Evolutionary conservation across 768 basidiomycete genomes (phyloP), one percentile per base, ranked within the genome.

Genomic region (Candolleomyces eurysporus): DNA sequence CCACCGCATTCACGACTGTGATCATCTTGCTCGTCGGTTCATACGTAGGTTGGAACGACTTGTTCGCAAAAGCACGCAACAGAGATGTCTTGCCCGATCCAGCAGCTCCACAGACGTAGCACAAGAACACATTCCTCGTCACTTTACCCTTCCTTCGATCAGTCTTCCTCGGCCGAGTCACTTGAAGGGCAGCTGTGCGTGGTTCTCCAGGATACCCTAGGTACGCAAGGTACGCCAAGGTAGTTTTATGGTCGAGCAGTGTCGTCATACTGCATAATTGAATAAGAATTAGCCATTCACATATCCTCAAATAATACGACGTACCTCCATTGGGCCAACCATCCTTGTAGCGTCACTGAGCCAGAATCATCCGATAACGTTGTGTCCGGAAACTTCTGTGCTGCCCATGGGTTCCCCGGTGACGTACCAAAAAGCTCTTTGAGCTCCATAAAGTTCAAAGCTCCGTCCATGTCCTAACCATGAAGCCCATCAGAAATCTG

Each of bases 311-410:
- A 30, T 39, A 5, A 17, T 30, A 31, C 26, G 26, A 72, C 81
- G 65, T 56, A 94, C 95, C 93, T 96, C 96, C 96, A 99, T 71
- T 97, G 96, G 19, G 96, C 96, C 30, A 98, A 77, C 96, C 96
- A 99, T 1, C 94, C 93, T 76, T 98, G 96, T 48, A 99, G 75
- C n/a, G 96, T 98, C 17, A 98, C 91, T 31, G 92, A 87, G 11
- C 93, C 94, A 10, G 86, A 80, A 67, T 95, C 94, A 66, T 94
- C 90, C 16, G 91, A 87, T 49, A 94, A 82, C 5, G 94, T 94
- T 0, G 87, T 94, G 67, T 96, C 92, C 0, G 95, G 92, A 74
- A 96, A 97, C 51, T 89, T 91, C 67, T 91, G 89, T n/a, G 81
- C 83, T 14, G 84, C 81, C 96, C 96, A 99, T n/a, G 96, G 96